Conservation (phyloP, 2,329 filamentous ascomycete species). For the Sclerotinia glacialis region DNA sequence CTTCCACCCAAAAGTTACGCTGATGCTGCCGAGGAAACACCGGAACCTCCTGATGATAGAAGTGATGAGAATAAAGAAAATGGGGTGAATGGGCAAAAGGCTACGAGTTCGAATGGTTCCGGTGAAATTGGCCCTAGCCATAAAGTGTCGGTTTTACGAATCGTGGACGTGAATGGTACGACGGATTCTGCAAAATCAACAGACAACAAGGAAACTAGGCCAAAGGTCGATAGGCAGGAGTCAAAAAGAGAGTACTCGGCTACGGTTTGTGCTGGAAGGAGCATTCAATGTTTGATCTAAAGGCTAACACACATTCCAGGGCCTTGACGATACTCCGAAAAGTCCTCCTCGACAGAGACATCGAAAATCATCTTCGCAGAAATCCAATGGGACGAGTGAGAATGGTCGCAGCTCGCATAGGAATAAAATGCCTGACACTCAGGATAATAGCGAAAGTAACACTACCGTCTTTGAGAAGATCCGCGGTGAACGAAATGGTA, state of each 20-base stretch:
- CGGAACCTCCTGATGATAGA: slow-evolving; percentile 20
- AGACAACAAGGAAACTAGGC: slow-evolving; percentile 25
- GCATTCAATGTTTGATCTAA: not conserved
- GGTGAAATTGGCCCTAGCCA: slow-evolving; percentile 14
- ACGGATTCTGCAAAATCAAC: slow-evolving; percentile 23
- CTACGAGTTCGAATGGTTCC: slow-evolving; percentile 21
- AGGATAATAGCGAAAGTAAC: slow-evolving; percentile 21
- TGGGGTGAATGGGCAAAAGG: not conserved
- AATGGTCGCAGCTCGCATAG: slow-evolving; percentile 14
- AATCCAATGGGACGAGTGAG: slow-evolving; percentile 28
- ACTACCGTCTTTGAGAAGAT: slow-evolving; percentile 32
- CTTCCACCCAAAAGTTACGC: slow-evolving; percentile 44
- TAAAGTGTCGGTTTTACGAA: slow-evolving; percentile 33
- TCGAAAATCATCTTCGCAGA: slow-evolving; percentile 32
- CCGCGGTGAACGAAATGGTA: slow-evolving; percentile 28
- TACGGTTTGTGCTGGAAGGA: slow-evolving; percentile 28
- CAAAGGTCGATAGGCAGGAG: slow-evolving; percentile 30
- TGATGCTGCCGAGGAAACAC: slow-evolving; percentile 37
- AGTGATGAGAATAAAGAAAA: slow-evolving; percentile 18
- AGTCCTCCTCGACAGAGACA: slow-evolving; percentile 33
- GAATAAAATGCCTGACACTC: slow-evolving; percentile 9
- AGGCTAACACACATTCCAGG: slow-evolving; percentile 28
- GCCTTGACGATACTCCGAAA: slow-evolving; percentile 36
- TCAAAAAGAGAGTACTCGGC: slow-evolving; percentile 35
- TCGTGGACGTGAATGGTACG: slow-evolving; percentile 31